Base-by-base conservation (phyloP, 345 rosid species). In the Capsella bursapastoris region DNA sequence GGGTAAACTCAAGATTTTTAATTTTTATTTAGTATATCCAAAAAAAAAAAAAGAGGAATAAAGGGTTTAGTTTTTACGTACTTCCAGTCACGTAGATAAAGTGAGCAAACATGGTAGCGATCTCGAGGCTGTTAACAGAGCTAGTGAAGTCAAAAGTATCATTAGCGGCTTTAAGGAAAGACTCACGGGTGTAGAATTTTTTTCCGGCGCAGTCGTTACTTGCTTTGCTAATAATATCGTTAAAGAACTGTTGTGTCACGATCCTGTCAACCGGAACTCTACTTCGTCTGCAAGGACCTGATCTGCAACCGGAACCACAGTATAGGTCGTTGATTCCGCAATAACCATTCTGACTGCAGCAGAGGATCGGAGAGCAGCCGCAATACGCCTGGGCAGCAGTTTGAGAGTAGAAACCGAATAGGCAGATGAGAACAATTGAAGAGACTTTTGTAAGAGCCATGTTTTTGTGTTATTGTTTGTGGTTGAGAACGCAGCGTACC, bases 91-190 rank as follows among this genome's bases (percentile, higher is more conserved):
- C 84, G 57, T 82, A 82, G 0, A 85, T 82, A 68, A 75, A 77
- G 50, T 82, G 87, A 52, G 85, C 87, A 38, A 84, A 84, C 60
- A 84, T 82, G 57, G 85, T 76, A 1, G 87, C 85, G 51, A 84
- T 68, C 59, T 84, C 87, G 13, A 83, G 81, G 37, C 22, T 70
- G 2, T 78, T 71, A 67, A 67, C 69, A 29, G 65, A 61, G 18
- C 38, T 37, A 34, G 44, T 56, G 50, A 79, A 79, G 58, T 53
- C 40, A 2, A 76, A 58, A 18, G 32, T 73, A 25, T 81, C 35
- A 61, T 62, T 66, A 16, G 71, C 41, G 4, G 85, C 85, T 13
- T 29, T 4, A 27, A 82, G 15, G 53, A 82, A 79, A 60, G 79
- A 66, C 3, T 44, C 77, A 43, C 85, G 82, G 1, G 88, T 66